Base-by-base conservation (phyloP, 441 rosid genomes). In the Erysimum cheiri region DNA sequence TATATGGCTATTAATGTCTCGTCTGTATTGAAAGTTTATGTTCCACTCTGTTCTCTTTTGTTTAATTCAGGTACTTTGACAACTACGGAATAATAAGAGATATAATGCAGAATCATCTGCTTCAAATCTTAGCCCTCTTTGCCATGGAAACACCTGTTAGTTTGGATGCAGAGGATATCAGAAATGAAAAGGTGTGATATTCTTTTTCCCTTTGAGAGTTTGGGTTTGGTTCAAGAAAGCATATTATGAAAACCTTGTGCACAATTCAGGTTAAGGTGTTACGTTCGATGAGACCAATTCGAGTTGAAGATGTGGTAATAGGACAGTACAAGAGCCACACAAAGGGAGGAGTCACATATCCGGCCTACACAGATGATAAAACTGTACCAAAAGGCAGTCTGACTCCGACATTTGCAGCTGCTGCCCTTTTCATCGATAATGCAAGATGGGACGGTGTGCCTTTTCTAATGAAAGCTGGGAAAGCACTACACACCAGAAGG, bases 401-500 rank as follows among this genome's bases (percentile, higher is more conserved):
- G 62, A 93, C 97, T 24, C 96, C 98, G 3, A 91, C 98, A 43
- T 93, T 93, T 87, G 97, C 97, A 1, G 97, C 98, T 12, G 97
- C 98, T 43, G 95, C 98, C 8, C 89, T 93, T 46, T 93, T 93
- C 80, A 89, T 93, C 39, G 89, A 93, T 75, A 93, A 93, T 46
- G 96, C 98, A 3, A 89, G 98, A 84, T 93, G 98, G 98, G 97
- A 91, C 49, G 97, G 98, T 3, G 98, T 93, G n/a, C 98, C 97
- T 46, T 91, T 93, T 79, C 85, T 93, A 24, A 87, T 93, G 97
- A 93, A 89, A 88, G 97, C 97, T 31, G 97, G 98, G 35, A 93
- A 93, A 79, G 98, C 96, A 68, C 80, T 93, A 57, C 94, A 93
- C 70, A 87, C 83, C 52, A 88, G 83, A 73, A 83, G 93, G 98